Evolutionary conservation across 495 filamentous ascomycete species (phyloP).

Genomic region (Aspergillus egyptiacus): DNA sequence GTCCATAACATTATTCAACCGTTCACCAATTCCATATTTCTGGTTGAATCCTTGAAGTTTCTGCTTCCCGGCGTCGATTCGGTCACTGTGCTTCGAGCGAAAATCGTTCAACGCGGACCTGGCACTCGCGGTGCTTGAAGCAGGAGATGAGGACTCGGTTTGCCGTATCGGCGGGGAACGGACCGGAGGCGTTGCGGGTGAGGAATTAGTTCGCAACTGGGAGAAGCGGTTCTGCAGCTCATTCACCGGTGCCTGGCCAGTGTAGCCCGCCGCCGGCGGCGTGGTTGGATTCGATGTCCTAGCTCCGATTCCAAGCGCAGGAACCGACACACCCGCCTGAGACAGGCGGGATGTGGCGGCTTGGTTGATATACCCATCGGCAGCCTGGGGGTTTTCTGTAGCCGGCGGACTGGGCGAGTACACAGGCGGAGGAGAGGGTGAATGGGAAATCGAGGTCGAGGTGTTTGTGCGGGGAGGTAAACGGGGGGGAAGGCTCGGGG

Average conservation of each 20-base stretch:
- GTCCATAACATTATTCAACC: conserved; percentile 33
- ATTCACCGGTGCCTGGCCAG: conserved; percentile 41
- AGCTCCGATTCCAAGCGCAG: conserved; percentile 66
- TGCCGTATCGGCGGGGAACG: conserved; percentile 33
- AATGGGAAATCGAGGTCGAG: conserved; percentile 29
- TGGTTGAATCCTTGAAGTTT: conserved; percentile 47
- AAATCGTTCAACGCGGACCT: conserved; percentile 61
- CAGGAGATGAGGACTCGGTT: conserved; percentile 54
- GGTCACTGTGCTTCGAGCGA: conserved; percentile 62
- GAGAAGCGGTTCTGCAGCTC: conserved; percentile 67
- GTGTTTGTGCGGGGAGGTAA: conserved; percentile 62
- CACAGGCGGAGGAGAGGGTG: conserved; percentile 48
- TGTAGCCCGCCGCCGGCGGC: conserved; percentile 12
- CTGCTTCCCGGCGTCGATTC: conserved; percentile 60
- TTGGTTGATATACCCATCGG: conserved; percentile 57
- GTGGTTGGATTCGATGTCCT: conserved; percentile 5
- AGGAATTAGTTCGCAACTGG: conserved; percentile 40
- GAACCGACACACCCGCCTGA: conserved; percentile 75
- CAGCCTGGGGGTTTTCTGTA: conserved; percentile 15
- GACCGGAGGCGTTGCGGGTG: conserved; percentile 18
- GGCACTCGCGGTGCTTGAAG: conserved; percentile 38
- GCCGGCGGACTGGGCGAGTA: conserved; percentile 34
- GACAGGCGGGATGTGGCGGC: conserved; percentile 61
- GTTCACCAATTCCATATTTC: conserved; percentile 20
- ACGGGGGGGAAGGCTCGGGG: conserved; percentile 61